Percentiles rank a stretch among this genome's conserved stretches.
These are phyloP conservation scores for Boletus mariae DNA, from an alignment of 1,284 basidiomycete genomes.

Conservation along the genomic window DNA sequence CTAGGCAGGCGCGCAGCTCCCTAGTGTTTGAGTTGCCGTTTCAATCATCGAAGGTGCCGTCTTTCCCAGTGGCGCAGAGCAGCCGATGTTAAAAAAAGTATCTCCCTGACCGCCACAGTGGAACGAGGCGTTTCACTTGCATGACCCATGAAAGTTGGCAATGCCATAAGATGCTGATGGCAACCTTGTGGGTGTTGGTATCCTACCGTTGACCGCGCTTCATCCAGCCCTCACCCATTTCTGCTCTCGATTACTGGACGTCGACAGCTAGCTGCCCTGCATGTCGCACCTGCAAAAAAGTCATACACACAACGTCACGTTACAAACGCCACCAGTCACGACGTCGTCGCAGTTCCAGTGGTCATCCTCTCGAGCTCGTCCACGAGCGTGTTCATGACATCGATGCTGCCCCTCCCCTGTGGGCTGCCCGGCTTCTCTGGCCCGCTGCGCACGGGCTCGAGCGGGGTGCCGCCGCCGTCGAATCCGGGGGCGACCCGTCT, in stretches of 20 bases:
- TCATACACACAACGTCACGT: no score
- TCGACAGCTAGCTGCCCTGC: no score
- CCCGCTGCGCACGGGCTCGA: slow-evolving; percentile 49
- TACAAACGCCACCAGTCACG: background rate
- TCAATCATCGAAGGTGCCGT: background rate
- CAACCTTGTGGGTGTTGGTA: no score
- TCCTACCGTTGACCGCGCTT: background rate
- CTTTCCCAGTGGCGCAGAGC: background rate
- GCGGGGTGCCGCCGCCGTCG: slow-evolving; percentile 52
- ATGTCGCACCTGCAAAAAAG: no score
- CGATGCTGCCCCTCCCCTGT: slow-evolving; percentile 17
- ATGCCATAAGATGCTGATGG: background rate
- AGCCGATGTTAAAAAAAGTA: background rate
- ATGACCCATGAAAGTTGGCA: no score
- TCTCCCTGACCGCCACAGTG: background rate
- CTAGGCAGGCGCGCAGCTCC: background rate
- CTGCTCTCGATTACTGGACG: no score
- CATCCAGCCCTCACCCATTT: no score
- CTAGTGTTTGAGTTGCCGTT: background rate
- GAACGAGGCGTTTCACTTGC: background rate
- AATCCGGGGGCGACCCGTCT: slow-evolving; percentile 73
- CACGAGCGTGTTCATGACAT: slow-evolving; percentile 81
- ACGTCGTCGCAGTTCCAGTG: background rate
- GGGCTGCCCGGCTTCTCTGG: background rate
- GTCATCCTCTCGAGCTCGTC: slow-evolving; percentile 58